Evolutionary conservation across 2,329 filamentous ascomycete species (phyloP).

Genomic region (Cadophora gregata): DNA sequence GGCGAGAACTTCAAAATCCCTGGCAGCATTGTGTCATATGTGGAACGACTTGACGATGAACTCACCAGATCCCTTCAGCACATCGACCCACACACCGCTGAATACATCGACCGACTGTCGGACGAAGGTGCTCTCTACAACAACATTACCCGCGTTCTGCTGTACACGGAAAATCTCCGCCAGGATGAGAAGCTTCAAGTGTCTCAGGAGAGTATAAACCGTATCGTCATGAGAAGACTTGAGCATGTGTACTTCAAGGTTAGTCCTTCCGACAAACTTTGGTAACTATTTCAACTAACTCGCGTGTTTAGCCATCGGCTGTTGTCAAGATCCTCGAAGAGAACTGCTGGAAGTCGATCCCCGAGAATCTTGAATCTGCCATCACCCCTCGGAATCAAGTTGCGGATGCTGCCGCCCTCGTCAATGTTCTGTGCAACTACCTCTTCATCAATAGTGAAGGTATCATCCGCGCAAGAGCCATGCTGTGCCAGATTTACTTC

Average conservation of each 20-base stretch:
- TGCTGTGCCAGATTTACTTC: conserved; percentile 99
- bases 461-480: conserved; percentile 93
- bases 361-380: conserved; percentile 71
- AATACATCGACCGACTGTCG: conserved; percentile 94
- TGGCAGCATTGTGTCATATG: conserved; percentile 91
- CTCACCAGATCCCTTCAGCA: conserved; percentile 95
- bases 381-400: conserved; percentile 77
- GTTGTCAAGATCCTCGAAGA: conserved; percentile 94
- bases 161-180: conserved; percentile 85
- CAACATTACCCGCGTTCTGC: conserved; percentile 83
- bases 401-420: conserved; percentile 74
- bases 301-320: conserved; percentile 71
- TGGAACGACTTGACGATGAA: conserved; percentile 96
- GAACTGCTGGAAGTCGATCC: conserved; percentile 86
- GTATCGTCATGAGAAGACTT: conserved; percentile 88
- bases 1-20: conserved; percentile 89
- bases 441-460: conserved; percentile 94
- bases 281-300: conserved; percentile 37
- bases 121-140: conserved; percentile 93
- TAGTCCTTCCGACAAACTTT: conserved; percentile 39
- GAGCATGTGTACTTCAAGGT: conserved; percentile 99
- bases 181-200: conserved; percentile 73
- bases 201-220: conserved; percentile 87
- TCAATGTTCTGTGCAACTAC: conserved; percentile 91
- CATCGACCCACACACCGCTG: conserved; percentile 97